Evolutionary conservation across 768 basidiomycete genomes (phyloP).

Genomic region (Melanogaster broomeanus): DNA sequence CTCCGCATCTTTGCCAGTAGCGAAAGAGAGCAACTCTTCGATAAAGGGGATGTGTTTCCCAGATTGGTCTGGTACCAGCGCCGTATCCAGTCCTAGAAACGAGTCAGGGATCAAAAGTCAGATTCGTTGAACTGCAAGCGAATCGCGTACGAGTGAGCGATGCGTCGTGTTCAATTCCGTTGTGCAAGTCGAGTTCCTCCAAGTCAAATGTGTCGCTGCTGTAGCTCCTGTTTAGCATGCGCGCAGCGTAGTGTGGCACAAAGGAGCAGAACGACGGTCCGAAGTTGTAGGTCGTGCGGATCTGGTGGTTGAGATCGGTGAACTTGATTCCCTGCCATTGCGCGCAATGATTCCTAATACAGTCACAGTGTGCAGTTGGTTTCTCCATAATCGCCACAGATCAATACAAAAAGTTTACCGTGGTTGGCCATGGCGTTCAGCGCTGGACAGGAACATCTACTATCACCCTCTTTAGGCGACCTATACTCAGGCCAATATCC

Average conservation of each 20-base stretch:
- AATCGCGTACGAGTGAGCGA: slow-evolving; percentile 34
- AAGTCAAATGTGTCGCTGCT: slow-evolving; percentile 61
- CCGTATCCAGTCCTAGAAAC: slow-evolving; percentile 53
- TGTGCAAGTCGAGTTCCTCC: slow-evolving; percentile 68
- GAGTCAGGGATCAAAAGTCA: background rate
- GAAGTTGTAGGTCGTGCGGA: slow-evolving; percentile 69
- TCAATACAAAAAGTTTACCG: slow-evolving; percentile 44
- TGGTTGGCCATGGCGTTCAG: slow-evolving; percentile 85
- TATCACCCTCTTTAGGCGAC: slow-evolving; percentile 60
- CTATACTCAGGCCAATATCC: slow-evolving; percentile 73
- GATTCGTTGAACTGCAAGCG: no score
- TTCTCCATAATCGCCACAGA: background rate
- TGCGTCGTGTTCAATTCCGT: slow-evolving; percentile 47
- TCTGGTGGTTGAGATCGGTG: slow-evolving; percentile 38
- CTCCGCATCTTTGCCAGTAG: slow-evolving; percentile 57
- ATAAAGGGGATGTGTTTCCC: slow-evolving; percentile 51
- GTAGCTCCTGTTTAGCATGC: slow-evolving; percentile 58
- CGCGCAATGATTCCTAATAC: slow-evolving; percentile 47
- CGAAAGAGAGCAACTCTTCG: slow-evolving; percentile 57
- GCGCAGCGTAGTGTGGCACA: slow-evolving; percentile 61
- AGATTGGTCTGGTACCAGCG: slow-evolving; percentile 50
- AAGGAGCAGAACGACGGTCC: slow-evolving; percentile 65
- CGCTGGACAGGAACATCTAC: slow-evolving; percentile 72
- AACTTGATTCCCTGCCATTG: slow-evolving; percentile 76
- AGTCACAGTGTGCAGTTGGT: background rate